Conservation (phyloP, 2,329 filamentous ascomycete species). For the Fusarium globosum region DNA sequence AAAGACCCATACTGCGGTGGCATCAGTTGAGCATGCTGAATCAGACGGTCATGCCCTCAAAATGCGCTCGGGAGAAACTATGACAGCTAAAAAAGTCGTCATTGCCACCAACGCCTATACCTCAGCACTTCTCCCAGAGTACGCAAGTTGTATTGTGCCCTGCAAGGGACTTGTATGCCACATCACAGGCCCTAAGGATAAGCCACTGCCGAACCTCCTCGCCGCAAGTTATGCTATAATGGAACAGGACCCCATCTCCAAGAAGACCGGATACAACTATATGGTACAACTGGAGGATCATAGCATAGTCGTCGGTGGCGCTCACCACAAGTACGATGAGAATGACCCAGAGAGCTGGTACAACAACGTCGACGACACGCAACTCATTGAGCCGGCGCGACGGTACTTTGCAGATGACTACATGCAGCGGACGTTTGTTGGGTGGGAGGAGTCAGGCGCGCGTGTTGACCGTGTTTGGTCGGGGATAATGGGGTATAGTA, state of each 20-base stretch:
- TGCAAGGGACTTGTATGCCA: background rate
- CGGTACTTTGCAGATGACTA: background rate
- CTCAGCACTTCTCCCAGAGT: background rate
- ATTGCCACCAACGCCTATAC: background rate
- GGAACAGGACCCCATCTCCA: background rate
- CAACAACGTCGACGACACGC: background rate
- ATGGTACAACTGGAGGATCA: background rate
- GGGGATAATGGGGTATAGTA: background rate
- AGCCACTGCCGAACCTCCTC: background rate
- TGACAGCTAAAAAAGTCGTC: background rate
- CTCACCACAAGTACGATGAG: background rate
- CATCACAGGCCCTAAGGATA: background rate
- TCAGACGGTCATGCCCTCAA: background rate
- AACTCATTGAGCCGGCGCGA: background rate
- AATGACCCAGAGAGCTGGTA: background rate
- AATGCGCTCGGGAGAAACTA: background rate
- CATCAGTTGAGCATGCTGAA: background rate
- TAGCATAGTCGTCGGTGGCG: background rate
- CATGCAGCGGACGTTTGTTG: background rate
- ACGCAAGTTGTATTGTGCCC: background rate
- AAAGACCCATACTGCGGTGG: background rate
- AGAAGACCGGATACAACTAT: background rate
- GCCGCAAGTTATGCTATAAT: background rate
- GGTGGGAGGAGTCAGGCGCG: background rate
- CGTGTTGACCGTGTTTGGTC: background rate